Evolutionary conservation across 768 basidiomycete species (phyloP), one percentile per base, ranked within the genome.

Genomic region (Suillus clintonianus): DNA sequence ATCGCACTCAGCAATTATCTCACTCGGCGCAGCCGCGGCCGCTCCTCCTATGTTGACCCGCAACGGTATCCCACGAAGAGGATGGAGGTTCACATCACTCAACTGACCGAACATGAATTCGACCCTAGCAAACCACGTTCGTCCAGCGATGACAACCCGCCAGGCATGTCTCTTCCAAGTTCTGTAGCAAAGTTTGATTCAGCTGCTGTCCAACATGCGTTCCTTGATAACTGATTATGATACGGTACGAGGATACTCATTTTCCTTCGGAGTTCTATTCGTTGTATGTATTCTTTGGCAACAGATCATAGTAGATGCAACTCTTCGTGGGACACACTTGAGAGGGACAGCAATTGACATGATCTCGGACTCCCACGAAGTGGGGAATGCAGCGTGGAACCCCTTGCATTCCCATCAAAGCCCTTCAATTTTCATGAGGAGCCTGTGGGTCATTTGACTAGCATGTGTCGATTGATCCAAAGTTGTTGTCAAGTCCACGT

Each of bases 31-130:
- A 57, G 22, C 30, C 62, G 50, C 8, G 42, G 50, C 24, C 22
- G 36, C 30, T 27, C 41, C 19, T 37, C 54, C 22, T 42, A 42
- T 15, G 54, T 32, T 15, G 62, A 62, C 19, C 27, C 13, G 32
- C 30, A 62, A n/a, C 41, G n/a, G 22, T 50, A 47, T 32, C 58
- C 62, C 5, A n/a, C 63, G 57, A 65, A 60, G 37, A 51, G 43
- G 27, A 59, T 65, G 62, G 62, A 65, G 37, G 65, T 65, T 22
- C 62, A 63, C 45, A 63, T 65, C 24, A 65, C 58, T 7, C 65
- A 66, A 54, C 30, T 67, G 14, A 64, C 50, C 42, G 64, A 67
- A 27, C 43, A 45, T 27, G 43, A 45, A 45, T 22, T 45, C 4
- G 43, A 5, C 43, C 43, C n/a, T 45, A 10, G 4, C 4, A 45